Base-by-base conservation (phyloP, 306 rosid genomes). In the Bauhinia variegata region DNA sequence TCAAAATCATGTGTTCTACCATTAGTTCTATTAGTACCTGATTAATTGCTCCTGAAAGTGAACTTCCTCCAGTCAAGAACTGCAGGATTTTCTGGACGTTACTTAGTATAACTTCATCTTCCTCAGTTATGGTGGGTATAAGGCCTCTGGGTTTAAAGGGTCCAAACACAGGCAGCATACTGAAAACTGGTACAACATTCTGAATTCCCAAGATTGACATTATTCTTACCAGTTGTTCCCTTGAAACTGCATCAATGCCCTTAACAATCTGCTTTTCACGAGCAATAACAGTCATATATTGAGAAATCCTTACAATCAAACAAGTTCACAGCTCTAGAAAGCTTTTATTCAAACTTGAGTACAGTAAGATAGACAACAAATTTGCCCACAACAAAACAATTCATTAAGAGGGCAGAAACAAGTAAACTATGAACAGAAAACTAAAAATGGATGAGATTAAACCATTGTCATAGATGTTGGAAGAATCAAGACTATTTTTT, bases 191-290 rank as follows among this genome's bases (percentile, higher is more conserved):
- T 60, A 78, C 57, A 49, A 86, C 85, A 83, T 89, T 89, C 75
- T 88, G 80, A 61, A 89, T 16, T 78, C 98, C 97, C 15, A 89
- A 71, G 63, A 84, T 60, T 68, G 96, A 78, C 89, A 84, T 81
- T 65, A 68, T 60, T 63, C 85, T 82, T 52, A 93, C 96, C 65
- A 93, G 81, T 76, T 93, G 98, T 76, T 93, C 98, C 78, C 98
- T 89, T 19, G 97, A 79, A 64, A 93, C 72, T 60, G 97, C 98
- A 78, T 93, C 98, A 65, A 93, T 93, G 63, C 95, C 98, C 79
- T 93, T 89, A 17, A 93, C 98, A 60, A 93, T 86, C 98, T 93
- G 91, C 63, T 56, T 77, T 63, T 55, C 74, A 54, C 60, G 44
- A 53, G 28, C 47, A 75, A 63, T 65, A 52, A 14, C 16, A n/a